These are phyloP conservation scores for Physaria fendleri DNA, from an alignment of 345 rosid genomes.

Conservation along the genomic window DNA sequence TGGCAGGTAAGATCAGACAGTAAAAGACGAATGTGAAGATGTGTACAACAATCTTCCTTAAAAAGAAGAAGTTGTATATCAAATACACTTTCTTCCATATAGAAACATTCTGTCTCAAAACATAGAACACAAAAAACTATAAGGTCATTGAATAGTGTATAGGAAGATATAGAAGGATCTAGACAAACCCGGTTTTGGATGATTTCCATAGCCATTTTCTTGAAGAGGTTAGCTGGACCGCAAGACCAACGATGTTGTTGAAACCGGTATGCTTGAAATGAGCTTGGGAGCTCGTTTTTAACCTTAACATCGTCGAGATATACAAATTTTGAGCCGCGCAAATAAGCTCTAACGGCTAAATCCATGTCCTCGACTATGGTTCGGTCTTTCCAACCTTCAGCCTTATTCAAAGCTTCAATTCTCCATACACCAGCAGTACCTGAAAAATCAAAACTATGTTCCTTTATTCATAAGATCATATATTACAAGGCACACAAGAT, in stretches of 20 bases:
- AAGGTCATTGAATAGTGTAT: background rate
- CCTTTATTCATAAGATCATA: background rate
- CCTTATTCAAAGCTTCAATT: slow-evolving; percentile 61
- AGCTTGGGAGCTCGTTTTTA: slow-evolving; percentile 80
- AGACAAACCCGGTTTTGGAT: slow-evolving; percentile 52
- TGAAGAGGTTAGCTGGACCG: slow-evolving; percentile 89
- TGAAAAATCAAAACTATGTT: slow-evolving; percentile 20
- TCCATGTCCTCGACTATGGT: slow-evolving; percentile 97
- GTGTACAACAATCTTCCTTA: slow-evolving; percentile 82
- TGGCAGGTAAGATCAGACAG: slow-evolving; percentile 73
- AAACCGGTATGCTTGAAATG: slow-evolving; percentile 69
- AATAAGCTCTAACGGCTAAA: slow-evolving; percentile 77
- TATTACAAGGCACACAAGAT: background rate
- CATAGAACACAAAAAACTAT: background rate
- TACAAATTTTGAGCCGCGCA: slow-evolving; percentile 77
- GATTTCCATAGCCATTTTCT: slow-evolving; percentile 62
- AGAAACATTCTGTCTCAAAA: slow-evolving; percentile 54
- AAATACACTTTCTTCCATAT: slow-evolving; percentile 78
- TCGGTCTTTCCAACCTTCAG: slow-evolving; percentile 92
- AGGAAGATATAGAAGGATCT: no score
- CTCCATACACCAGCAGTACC: slow-evolving; percentile 98
- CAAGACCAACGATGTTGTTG: slow-evolving; percentile 96
- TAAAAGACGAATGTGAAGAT: slow-evolving; percentile 75
- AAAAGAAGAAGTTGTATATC: slow-evolving; percentile 82
- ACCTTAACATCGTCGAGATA: slow-evolving; percentile 48